phyloP scores from a whole-genome alignment of 2,329 filamentous ascomycete genomes.

The Fusarium fracticaudum region DNA sequence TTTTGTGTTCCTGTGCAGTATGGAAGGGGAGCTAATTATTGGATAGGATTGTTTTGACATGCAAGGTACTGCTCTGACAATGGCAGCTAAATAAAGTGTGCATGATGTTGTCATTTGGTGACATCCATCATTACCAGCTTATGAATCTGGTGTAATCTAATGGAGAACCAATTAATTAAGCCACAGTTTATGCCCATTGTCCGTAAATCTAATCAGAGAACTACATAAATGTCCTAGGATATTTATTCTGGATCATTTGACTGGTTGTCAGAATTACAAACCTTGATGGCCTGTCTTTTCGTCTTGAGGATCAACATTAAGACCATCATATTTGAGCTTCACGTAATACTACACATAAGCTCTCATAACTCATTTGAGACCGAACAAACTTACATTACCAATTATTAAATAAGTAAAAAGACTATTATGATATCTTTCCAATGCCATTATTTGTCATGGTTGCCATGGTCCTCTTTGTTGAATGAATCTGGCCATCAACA shows the following conservation, averaged over 20 bases:
- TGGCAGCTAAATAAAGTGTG: neutral
- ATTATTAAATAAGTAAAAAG: neutral
- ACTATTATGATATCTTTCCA: neutral
- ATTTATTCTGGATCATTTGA: neutral
- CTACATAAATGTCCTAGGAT: neutral
- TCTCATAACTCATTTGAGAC: neutral
- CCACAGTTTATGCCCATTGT: neutral
- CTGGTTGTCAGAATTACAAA: neutral
- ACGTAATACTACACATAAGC: neutral
- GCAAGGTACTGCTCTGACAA: neutral
- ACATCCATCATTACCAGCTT: neutral
- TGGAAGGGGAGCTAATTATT: neutral
- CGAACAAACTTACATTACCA: no score
- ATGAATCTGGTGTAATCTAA: neutral
- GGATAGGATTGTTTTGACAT: neutral
- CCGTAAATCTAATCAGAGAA: neutral
- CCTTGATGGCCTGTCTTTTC: neutral
- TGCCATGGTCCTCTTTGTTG: neutral
- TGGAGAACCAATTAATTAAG: neutral
- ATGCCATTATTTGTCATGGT: constrained; percentile 4
- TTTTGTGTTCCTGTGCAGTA: neutral
- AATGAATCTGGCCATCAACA: neutral
- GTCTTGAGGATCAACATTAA: neutral
- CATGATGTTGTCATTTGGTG: neutral
- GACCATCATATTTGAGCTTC: no score